Conservation (phyloP, 1,284 basidiomycete species). For the Tausonia pullulans region DNA sequence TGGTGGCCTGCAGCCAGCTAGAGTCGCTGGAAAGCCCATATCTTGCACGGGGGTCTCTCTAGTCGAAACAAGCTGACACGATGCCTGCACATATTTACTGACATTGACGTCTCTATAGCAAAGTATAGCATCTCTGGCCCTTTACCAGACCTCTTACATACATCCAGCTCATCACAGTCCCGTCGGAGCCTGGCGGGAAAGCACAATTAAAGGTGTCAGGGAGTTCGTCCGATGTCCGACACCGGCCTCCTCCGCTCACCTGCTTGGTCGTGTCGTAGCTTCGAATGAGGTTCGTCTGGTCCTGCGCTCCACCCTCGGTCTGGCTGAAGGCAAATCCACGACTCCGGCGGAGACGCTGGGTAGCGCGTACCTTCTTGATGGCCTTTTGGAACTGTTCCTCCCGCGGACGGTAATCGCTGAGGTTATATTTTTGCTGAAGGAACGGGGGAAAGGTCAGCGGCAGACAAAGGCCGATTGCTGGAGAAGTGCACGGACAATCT, state of each 20-base stretch:
- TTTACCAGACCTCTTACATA: too few relatives aligned
- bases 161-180: too few relatives aligned
- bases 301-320: slow-evolving; percentile 74
- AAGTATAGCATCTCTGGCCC: too few relatives aligned
- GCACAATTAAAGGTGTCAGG: too few relatives aligned
- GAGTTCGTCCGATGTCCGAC: too few relatives aligned
- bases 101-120: too few relatives aligned
- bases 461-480: background rate
- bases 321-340: slow-evolving; percentile 95
- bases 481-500: slow-evolving; percentile 38
- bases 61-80: too few relatives aligned
- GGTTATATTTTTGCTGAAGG: slow-evolving; percentile 80
- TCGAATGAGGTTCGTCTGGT: slow-evolving; percentile 73
- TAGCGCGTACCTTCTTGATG: slow-evolving; percentile 93
- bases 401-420: slow-evolving; percentile 90
- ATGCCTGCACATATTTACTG: too few relatives aligned
- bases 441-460: background rate
- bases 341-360: slow-evolving; percentile 85
- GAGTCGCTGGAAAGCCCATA: too few relatives aligned
- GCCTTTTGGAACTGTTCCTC: slow-evolving; percentile 99
- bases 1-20: too few relatives aligned
- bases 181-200: too few relatives aligned
- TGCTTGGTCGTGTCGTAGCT: slow-evolving; percentile 76
- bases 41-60: too few relatives aligned
- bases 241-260: background rate